phyloP scores from a whole-genome alignment of 2,329 filamentous ascomycete species.

The Clonostachys chloroleuca region DNA sequence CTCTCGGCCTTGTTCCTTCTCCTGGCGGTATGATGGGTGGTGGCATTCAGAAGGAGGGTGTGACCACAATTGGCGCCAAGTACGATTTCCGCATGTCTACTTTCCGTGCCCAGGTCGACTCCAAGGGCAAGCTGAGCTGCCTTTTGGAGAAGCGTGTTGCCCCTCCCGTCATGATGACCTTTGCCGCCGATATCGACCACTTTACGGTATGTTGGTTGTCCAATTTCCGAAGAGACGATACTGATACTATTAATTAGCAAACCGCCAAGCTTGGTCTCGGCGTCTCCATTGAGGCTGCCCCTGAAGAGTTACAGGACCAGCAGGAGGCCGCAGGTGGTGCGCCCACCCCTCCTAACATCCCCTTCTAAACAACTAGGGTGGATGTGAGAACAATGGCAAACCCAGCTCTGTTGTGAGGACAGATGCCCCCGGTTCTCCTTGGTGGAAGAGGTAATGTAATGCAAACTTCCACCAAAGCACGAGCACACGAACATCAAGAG shows the following conservation, averaged over 20 bases:
- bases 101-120: slow-evolving; percentile 94
- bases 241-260: slow-evolving; percentile 55
- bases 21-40: slow-evolving; percentile 70
- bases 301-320: slow-evolving; percentile 84
- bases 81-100: slow-evolving; percentile 97
- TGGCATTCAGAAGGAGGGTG: slow-evolving; percentile 76
- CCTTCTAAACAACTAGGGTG: slow-evolving; percentile 46
- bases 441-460: too few species aligned
- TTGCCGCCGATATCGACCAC: slow-evolving; percentile 96
- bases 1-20: slow-evolving; percentile 71
- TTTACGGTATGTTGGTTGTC: slow-evolving; percentile 65
- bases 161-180: slow-evolving; percentile 87
- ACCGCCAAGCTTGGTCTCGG: slow-evolving; percentile 91
- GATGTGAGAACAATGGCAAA: too few species aligned
- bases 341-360: slow-evolving; percentile 47
- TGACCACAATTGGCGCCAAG: slow-evolving; percentile 89
- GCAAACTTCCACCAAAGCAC: too few species aligned
- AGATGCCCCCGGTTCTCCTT: too few species aligned
- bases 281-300: slow-evolving; percentile 82
- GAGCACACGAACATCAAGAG: too few species aligned
- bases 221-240: not conserved
- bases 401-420: too few species aligned
- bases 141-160: slow-evolving; percentile 94
- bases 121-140: slow-evolving; percentile 87
- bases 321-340: slow-evolving; percentile 53